Percentiles rank a stretch among this genome's conserved stretches.
Conservation (phyloP, 2,329 filamentous ascomycete genomes). For the Fusarium redolens region DNA sequence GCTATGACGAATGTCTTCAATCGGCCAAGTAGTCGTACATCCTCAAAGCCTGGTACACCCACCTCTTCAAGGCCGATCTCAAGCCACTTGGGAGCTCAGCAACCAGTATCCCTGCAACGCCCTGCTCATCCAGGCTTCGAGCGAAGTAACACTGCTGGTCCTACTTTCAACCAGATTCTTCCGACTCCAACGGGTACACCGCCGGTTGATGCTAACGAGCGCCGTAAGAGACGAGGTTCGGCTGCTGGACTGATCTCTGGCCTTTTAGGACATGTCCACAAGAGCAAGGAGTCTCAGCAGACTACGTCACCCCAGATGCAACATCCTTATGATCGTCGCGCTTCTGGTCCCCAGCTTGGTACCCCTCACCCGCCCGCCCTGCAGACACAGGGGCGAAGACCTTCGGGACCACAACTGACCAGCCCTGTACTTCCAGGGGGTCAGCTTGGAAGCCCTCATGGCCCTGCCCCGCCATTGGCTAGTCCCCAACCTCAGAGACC, state of each 20-base stretch:
- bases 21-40: constrained; percentile 34
- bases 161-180: constrained; percentile 32
- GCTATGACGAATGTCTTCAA: constrained; percentile 47
- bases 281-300: constrained; percentile 29
- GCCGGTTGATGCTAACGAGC: constrained; percentile 23
- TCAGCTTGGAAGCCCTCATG: not conserved
- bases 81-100: constrained; percentile 27
- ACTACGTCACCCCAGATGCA: constrained; percentile 16
- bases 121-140: constrained; percentile 31
- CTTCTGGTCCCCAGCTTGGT: constrained; percentile 16
- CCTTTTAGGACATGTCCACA: constrained; percentile 44
- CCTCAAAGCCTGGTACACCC: constrained; percentile 34
- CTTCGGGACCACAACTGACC: constrained; percentile 15
- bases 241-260: constrained; percentile 47
- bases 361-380: not conserved
- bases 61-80: constrained; percentile 30
- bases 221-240: constrained; percentile 46
- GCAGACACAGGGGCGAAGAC: constrained; percentile 13
- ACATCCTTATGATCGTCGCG: constrained; percentile 16
- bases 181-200: constrained; percentile 1
- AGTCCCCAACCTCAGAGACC: constrained; percentile 38
- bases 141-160: constrained; percentile 41
- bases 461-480: constrained; percentile 16
- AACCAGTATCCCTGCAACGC: constrained; percentile 19
- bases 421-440: constrained; percentile 22